These are phyloP conservation scores for Sclerotinia spermophila DNA, from an alignment of 2,329 filamentous ascomycete genomes.

Conservation along the genomic window DNA sequence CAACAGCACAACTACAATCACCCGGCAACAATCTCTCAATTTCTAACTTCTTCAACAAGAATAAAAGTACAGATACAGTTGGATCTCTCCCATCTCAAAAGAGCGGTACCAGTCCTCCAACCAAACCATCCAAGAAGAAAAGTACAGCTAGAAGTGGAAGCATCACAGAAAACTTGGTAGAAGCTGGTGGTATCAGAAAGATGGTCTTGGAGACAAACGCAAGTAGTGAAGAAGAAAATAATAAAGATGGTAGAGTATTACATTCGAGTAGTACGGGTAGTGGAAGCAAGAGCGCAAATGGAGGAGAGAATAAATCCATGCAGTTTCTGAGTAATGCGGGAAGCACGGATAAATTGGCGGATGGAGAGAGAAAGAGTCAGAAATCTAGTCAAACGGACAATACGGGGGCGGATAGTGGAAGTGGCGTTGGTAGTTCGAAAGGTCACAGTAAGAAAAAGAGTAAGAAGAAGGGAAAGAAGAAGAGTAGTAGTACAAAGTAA, in stretches of 20 bases:
- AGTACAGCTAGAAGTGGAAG: constrained; percentile 65
- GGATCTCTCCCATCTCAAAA: constrained; percentile 30
- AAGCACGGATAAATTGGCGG: background rate
- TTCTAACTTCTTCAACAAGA: constrained; percentile 11
- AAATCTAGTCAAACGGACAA: constrained; percentile 8
- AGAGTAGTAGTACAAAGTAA: background rate
- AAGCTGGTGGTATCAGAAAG: constrained; percentile 70
- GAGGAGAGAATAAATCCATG: background rate
- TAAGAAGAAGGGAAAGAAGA: constrained; percentile 12
- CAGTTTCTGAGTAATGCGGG: constrained; percentile 8
- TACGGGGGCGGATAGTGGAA: background rate
- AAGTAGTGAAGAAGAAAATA: background rate
- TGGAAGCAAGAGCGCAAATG: constrained; percentile 8
- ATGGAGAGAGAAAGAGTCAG: background rate
- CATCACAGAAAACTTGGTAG: constrained; percentile 75
- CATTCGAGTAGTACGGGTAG: constrained; percentile 15
- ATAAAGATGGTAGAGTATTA: background rate
- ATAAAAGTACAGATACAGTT: constrained; percentile 33
- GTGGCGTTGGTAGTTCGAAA: background rate
- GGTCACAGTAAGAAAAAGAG: constrained; percentile 1
- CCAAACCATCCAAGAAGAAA: constrained; percentile 38
- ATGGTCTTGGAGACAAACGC: constrained; percentile 66
- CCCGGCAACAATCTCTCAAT: background rate
- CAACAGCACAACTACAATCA: background rate
- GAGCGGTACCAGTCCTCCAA: constrained; percentile 30